Conservation (phyloP, 2,329 filamentous ascomycete species). For the Neopestalotiopsis clavispora region DNA sequence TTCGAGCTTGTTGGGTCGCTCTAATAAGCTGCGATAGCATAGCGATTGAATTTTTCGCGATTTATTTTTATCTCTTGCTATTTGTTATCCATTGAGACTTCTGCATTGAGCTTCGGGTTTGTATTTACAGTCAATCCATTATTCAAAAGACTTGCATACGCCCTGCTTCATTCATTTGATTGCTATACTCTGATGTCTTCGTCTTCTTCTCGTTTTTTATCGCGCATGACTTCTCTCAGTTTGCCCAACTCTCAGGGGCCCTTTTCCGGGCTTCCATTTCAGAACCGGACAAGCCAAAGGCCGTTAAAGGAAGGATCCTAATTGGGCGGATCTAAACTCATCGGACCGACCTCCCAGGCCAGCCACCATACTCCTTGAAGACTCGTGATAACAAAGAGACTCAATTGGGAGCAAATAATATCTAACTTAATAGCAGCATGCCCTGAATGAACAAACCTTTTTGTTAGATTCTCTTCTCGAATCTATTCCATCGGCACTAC, state of each 20-base stretch:
- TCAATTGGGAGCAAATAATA: not conserved
- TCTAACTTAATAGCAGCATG: not conserved
- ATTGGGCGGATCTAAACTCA: not conserved
- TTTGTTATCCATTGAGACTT: not conserved
- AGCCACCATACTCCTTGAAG: not conserved
- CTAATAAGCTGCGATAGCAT: not conserved
- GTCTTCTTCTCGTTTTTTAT: not conserved
- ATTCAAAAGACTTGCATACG: too few relatives aligned
- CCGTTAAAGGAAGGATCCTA: not conserved
- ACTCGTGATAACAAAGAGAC: not conserved
- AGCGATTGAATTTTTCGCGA: not conserved
- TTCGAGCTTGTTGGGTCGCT: conserved; percentile 10
- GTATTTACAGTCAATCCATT: too few relatives aligned
- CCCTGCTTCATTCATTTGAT: too few relatives aligned
- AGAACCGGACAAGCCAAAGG: not conserved
- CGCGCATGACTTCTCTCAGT: too few relatives aligned
- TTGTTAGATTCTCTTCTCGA: too few relatives aligned
- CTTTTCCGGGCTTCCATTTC: not conserved
- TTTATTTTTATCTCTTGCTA: not conserved
- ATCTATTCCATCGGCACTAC: too few relatives aligned
- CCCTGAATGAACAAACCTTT: too few relatives aligned
- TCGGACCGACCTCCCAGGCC: not conserved
- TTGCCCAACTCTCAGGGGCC: not conserved
- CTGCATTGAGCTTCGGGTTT: too few relatives aligned
- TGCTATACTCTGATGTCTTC: too few relatives aligned